Evolutionary conservation across 1,284 basidiomycete species (phyloP).

Genomic region (Ustilago sp.): DNA sequence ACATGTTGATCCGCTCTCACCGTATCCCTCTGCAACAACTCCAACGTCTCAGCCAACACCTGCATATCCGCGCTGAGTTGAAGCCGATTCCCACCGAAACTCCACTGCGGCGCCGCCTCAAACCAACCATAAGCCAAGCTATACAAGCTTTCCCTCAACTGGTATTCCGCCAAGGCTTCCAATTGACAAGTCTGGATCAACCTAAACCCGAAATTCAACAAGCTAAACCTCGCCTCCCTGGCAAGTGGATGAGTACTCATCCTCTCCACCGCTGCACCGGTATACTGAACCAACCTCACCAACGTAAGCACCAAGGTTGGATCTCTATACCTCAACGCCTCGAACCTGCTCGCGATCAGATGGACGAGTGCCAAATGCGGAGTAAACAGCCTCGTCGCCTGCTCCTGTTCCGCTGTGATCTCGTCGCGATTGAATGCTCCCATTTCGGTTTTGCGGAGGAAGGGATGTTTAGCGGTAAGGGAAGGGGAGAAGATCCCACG

Average conservation of each 20-base stretch:
- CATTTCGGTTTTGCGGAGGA: constrained; percentile 86
- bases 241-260: constrained; percentile 89
- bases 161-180: constrained; percentile 84
- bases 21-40: constrained; percentile 80
- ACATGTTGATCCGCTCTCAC: constrained; percentile 72
- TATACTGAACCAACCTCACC: constrained; percentile 82
- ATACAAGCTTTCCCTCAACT: constrained; percentile 82
- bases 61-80: constrained; percentile 90
- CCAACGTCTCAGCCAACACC: constrained; percentile 84
- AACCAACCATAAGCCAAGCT: constrained; percentile 91
- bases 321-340: constrained; percentile 89
- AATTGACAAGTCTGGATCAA: constrained; percentile 87
- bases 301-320: constrained; percentile 87
- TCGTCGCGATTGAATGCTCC: constrained; percentile 87
- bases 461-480: constrained; percentile 80
- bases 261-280: constrained; percentile 47
- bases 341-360: constrained; percentile 90
- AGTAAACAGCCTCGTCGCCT: constrained; percentile 77
- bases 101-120: constrained; percentile 75
- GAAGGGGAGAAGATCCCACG: constrained; percentile 70
- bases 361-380: constrained; percentile 88
- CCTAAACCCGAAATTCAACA: constrained; percentile 93
- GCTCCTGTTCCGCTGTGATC: constrained; percentile 80
- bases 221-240: constrained; percentile 87
- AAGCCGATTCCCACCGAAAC: constrained; percentile 89